Conservation (phyloP, 1,284 basidiomycete genomes). For the Earliella scabrosa region DNA sequence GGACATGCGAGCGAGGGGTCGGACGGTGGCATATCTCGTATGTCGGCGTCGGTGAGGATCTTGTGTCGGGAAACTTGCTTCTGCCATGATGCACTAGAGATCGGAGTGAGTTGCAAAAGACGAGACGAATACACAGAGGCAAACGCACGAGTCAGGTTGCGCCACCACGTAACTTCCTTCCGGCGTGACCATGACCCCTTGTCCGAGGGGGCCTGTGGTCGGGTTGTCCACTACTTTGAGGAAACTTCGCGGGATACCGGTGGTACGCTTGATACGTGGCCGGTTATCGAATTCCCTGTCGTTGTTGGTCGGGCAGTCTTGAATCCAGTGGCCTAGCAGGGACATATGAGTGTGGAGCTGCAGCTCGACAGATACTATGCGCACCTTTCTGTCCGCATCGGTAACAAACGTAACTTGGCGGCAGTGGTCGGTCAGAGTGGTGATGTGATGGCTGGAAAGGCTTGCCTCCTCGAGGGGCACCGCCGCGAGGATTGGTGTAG, state of each 20-base stretch:
- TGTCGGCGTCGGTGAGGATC: slow-evolving; percentile 80
- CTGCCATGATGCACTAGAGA: slow-evolving; percentile 83
- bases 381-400: slow-evolving; percentile 97
- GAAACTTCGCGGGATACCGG: slow-evolving; percentile 97
- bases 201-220: slow-evolving; percentile 69
- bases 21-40: slow-evolving; percentile 82
- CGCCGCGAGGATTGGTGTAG: slow-evolving; percentile 66
- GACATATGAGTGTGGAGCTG: slow-evolving; percentile 8
- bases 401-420: slow-evolving; percentile 98
- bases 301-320: slow-evolving; percentile 97
- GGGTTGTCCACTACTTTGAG: slow-evolving; percentile 95
- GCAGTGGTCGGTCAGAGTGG: slow-evolving; percentile 70
- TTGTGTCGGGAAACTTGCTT: slow-evolving; percentile 85
- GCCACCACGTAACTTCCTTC: slow-evolving; percentile 97
- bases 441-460: slow-evolving; percentile 46
- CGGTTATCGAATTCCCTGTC: slow-evolving; percentile 94
- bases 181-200: slow-evolving; percentile 95
- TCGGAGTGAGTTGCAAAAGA: slow-evolving; percentile 4
- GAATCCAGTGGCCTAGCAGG: slow-evolving; percentile 95
- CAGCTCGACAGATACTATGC: slow-evolving; percentile 38
- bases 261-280: slow-evolving; percentile 96
- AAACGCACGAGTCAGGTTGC: slow-evolving; percentile 84
- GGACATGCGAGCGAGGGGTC: slow-evolving; percentile 83
- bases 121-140: slow-evolving; percentile 17
- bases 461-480: slow-evolving; percentile 67